Conservation (phyloP, 352 stramenopile genomes). For the Globisporangium perplexum region DNA sequence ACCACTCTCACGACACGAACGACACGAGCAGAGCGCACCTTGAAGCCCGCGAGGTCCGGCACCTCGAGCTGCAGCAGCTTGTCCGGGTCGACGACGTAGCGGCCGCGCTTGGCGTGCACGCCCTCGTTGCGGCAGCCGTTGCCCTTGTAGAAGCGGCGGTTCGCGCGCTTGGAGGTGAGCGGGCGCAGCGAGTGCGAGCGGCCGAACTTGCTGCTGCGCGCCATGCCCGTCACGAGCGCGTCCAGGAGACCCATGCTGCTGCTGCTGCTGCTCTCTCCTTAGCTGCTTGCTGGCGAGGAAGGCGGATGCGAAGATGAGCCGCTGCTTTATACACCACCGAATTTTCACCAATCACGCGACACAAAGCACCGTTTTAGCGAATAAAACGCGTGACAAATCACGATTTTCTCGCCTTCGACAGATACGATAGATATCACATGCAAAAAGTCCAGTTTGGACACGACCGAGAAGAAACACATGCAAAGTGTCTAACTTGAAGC, state of each 20-base stretch:
- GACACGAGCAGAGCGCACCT: slow-evolving; percentile 34
- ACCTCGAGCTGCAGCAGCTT: slow-evolving; percentile 92
- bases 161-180: slow-evolving; percentile 91
- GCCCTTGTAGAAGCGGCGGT: slow-evolving; percentile 95
- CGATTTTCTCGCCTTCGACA: too few relatives aligned
- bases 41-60: slow-evolving; percentile 92
- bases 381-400: too few relatives aligned
- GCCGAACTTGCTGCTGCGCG: slow-evolving; percentile 83
- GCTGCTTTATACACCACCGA: not conserved
- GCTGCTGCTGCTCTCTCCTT: not conserved
- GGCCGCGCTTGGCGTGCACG: slow-evolving; percentile 86
- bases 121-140: slow-evolving; percentile 92
- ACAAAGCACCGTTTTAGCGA: too few relatives aligned
- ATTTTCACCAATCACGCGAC: too few relatives aligned
- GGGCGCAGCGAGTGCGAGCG: slow-evolving; percentile 78
- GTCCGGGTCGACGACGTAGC: slow-evolving; percentile 89
- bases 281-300: too few relatives aligned
- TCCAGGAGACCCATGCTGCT: slow-evolving; percentile 74
- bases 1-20: not conserved
- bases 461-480: too few relatives aligned
- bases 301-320: too few relatives aligned
- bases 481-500: too few relatives aligned
- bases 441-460: too few relatives aligned
- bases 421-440: too few relatives aligned
- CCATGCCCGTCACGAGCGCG: slow-evolving; percentile 61